Conservation (phyloP, 2,329 filamentous ascomycete genomes). For the Cladophialophora bantiana region DNA sequence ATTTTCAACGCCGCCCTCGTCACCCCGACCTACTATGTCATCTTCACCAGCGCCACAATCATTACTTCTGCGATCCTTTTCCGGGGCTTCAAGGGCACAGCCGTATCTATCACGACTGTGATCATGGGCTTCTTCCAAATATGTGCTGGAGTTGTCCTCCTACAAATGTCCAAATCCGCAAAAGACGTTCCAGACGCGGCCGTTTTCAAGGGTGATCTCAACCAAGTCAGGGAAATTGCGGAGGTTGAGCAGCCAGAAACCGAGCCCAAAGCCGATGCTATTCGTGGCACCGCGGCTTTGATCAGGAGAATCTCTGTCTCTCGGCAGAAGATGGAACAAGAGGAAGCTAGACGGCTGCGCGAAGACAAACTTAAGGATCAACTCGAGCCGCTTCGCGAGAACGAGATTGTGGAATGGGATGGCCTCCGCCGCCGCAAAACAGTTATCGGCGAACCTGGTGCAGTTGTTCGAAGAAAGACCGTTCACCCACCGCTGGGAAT, state of each 20-base stretch:
- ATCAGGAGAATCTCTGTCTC: constrained; percentile 79
- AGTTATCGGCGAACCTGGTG: constrained; percentile 55
- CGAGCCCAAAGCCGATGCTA: constrained; percentile 94
- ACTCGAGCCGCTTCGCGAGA: constrained; percentile 78
- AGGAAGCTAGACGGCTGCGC: constrained; percentile 78
- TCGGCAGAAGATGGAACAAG: constrained; percentile 77
- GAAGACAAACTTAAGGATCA: constrained; percentile 76
- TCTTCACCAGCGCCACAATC: constrained; percentile 95
- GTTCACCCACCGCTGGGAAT: constrained; percentile 83
- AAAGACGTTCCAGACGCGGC: constrained; percentile 96
- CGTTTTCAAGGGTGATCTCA: constrained; percentile 88
- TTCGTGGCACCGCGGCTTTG: constrained; percentile 88
- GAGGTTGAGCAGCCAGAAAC: constrained; percentile 96
- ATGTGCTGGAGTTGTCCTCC: constrained; percentile 86
- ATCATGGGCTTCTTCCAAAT: constrained; percentile 94
- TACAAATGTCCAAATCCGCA: constrained; percentile 97
- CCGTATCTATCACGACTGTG: constrained; percentile 81
- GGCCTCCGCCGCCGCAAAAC: constrained; percentile 79
- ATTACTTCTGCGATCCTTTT: constrained; percentile 92
- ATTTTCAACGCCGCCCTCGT: constrained; percentile 96
- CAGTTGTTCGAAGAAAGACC: constrained; percentile 55
- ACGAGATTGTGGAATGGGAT: constrained; percentile 88
- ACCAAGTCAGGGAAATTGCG: constrained; percentile 93
- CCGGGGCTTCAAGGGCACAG: constrained; percentile 88
- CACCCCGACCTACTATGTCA: constrained; percentile 97